Conservation (phyloP, 768 basidiomycete genomes). For the Phylloporus sp. region DNA sequence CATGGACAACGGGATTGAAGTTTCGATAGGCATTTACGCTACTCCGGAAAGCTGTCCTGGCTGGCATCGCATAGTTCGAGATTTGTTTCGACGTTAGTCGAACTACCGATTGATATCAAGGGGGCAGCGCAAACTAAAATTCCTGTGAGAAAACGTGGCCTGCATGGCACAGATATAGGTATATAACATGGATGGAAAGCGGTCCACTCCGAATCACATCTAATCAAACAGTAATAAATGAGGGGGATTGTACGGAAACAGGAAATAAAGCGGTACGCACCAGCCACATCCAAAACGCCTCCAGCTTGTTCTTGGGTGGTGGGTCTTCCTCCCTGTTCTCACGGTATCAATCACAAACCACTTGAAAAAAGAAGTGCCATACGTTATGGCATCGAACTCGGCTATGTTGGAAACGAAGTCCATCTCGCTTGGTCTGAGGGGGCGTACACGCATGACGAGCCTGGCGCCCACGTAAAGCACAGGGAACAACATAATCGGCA, state of each 20-base stretch:
- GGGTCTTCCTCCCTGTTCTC: slow-evolving; percentile 24
- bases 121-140: too few relatives aligned
- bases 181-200: neutral
- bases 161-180: neutral
- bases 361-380: neutral
- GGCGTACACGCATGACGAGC: slow-evolving; percentile 7
- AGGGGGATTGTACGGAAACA: neutral
- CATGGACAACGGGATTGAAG: too few relatives aligned
- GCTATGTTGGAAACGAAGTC: slow-evolving; percentile 23
- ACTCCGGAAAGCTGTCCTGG: too few relatives aligned
- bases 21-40: too few relatives aligned
- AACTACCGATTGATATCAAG: too few relatives aligned
- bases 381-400: slow-evolving; percentile 31
- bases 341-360: neutral
- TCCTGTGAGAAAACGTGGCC: neutral
- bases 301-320: slow-evolving; percentile 21
- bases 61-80: too few relatives aligned
- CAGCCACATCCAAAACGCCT: slow-evolving; percentile 29
- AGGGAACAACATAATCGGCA: slow-evolving; percentile 44
- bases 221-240: neutral
- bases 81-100: too few relatives aligned
- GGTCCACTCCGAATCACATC: neutral
- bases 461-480: slow-evolving; percentile 38
- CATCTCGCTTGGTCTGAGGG: slow-evolving; percentile 18
- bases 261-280: slow-evolving; percentile 10